phyloP scores from a whole-genome alignment of 2,329 filamentous ascomycete genomes.

The Calonectria honghensis region DNA sequence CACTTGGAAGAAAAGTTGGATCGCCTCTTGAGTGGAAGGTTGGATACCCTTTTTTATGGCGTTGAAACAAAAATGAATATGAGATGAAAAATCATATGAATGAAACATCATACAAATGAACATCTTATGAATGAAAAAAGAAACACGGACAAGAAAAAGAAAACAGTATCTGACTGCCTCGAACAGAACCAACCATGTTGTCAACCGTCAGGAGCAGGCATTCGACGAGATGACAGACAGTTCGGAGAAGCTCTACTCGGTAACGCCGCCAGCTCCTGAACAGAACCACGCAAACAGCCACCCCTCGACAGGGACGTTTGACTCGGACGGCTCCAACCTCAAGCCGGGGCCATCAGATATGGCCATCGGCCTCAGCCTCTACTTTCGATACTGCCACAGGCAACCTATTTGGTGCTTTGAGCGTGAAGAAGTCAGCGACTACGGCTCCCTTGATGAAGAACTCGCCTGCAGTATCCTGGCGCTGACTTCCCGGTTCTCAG shows the following conservation, averaged over 20 bases:
- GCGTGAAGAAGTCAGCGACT: slow-evolving; percentile 62
- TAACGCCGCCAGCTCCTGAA: slow-evolving; percentile 54
- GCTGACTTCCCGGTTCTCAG: slow-evolving; percentile 62
- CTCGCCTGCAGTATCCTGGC: slow-evolving; percentile 65
- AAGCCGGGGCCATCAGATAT: slow-evolving; percentile 59
- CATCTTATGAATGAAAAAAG: not conserved
- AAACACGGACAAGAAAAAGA: not conserved
- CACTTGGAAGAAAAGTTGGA: slow-evolving; percentile 72
- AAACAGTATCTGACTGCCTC: slow-evolving; percentile 54
- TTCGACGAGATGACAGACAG: slow-evolving; percentile 57
- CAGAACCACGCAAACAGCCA: slow-evolving; percentile 49
- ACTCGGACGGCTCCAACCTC: slow-evolving; percentile 53
- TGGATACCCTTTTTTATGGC: slow-evolving; percentile 47
- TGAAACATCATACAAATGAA: not conserved
- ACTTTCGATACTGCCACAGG: slow-evolving; percentile 66
- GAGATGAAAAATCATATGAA: not conserved
- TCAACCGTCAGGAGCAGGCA: slow-evolving; percentile 53
- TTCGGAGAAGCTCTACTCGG: slow-evolving; percentile 61
- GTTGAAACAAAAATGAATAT: not conserved
- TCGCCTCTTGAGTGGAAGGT: slow-evolving; percentile 66
- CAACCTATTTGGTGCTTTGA: slow-evolving; percentile 68
- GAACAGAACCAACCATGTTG: slow-evolving; percentile 55
- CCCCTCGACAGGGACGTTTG: slow-evolving; percentile 53
- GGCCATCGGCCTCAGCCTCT: slow-evolving; percentile 60
- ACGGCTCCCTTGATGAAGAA: slow-evolving; percentile 61